Evolutionary conservation across 495 filamentous ascomycete genomes (phyloP), one percentile per base, ranked within the genome.

Genomic region (Friedmanniomyces simplex): DNA sequence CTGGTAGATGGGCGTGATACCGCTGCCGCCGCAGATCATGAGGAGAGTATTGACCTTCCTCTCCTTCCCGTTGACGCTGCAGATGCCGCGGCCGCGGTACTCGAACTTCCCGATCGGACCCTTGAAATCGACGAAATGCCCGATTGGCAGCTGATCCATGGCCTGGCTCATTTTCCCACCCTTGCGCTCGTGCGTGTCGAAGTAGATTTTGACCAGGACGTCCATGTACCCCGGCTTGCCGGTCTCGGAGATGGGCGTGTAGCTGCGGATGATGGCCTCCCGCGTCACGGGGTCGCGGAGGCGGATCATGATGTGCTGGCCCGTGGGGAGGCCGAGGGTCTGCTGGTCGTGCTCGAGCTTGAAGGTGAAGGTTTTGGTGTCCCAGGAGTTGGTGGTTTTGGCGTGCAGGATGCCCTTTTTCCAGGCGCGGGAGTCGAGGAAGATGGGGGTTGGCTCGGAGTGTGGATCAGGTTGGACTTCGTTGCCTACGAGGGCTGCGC

Each of bases 1-100:
- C 60, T 95, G 87, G 72, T 85, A 95, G 54, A 96, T 87, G 0
- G 91, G 91, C 41, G 91, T 97, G 63, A 97, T 88, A 1, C 91
- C 91, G 2, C 81, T 87, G 36, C 91, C 91, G 28, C 79, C 91
- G 59, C 87, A 93, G 50, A 97, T 86, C 91, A 97, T 96, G 61
- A 83, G 74, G 69, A 97, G 90, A 24, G 75, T 77, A 41, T 76
- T 76, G 1, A 95, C 81, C 1, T 60, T 69, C 14, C 86, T 69
- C 58, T 78, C 70, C 34, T 72, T 74, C 2, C 80, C 82, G 37
- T 80, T 78, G 36, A 96, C 71, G 0, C 74, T 62, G 57, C 89
- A 86, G 10, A 70, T 61, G 0, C 91, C 89, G 0, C 74, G 67
- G 1, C 86, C 85, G 0, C 83, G 70, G 62, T 96, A 97, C 63